Evolutionary conservation across 176 grass and related monocot species (phyloP), one percentile per base, ranked within the genome.

Genomic region (Musa itinerans): DNA sequence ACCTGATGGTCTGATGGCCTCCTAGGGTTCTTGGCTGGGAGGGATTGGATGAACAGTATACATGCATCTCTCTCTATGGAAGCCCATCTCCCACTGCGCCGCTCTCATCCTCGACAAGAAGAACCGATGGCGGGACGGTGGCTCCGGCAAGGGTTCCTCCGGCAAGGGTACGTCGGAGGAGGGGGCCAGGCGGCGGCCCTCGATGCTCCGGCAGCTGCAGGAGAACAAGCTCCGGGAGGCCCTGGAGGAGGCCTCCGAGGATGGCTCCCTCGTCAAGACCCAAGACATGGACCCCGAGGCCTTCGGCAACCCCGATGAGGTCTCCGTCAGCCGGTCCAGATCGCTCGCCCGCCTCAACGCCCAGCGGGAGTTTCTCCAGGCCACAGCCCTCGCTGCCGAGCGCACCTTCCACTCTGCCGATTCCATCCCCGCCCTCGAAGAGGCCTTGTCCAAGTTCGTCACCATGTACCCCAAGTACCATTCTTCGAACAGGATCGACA

Each of bases 1-100:
- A 55, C 80, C 75, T 71, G 82, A 89, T 93, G 73, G 50, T 84
- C 74, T 77, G 79, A 89, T 92, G 83, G 63, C 81, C 68, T 82
- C 80, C 61, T 69, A 55, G 74, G 15, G 21, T 14, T 16, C 7
- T n/a, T 24, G 53, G 58, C 57, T 27, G 16, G 29, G 65, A 63
- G 43, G 69, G 70, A 21, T 13, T 72, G 68, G 24, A 43, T 15
- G 22, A 53, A 24, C 69, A 81, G 68, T 62, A 53, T 82, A 63
- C 72, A 98, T 98, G 94, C 94, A 91, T 97, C 79, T 98, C 48
- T 93, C 94, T 77, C 62, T 98, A 22, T 98, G 94, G 94, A 98
- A 98, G 79, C 94, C 88, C 81, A 78, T 98, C 51, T 93, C 94
- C 56, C 88, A 93, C 85, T 98, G 94, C 83, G 94, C 94, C 43